Conservation (phyloP, 306 rosid species). For the Gleditsia sinensis region DNA sequence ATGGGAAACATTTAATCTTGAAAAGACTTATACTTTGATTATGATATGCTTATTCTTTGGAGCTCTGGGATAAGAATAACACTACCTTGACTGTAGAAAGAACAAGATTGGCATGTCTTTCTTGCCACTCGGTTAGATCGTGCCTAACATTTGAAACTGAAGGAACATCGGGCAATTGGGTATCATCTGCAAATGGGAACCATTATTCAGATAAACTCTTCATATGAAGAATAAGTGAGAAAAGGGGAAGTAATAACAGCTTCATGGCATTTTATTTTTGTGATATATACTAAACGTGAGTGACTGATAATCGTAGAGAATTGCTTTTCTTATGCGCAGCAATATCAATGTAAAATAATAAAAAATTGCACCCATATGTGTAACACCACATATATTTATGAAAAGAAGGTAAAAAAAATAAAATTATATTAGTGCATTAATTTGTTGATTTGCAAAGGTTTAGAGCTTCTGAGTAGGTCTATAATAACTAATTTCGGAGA, state of each 20-base stretch:
- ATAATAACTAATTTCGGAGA: neutral
- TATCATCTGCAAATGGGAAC: slow-evolving; percentile 57
- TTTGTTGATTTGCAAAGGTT: neutral
- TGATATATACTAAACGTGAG: too few species aligned
- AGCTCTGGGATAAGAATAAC: neutral
- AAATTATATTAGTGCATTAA: neutral
- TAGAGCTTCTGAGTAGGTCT: neutral
- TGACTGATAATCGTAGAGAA: too few species aligned
- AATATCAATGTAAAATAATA: too few species aligned
- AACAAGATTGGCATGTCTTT: slow-evolving; percentile 68
- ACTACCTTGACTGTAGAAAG: slow-evolving; percentile 67
- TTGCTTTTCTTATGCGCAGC: too few species aligned
- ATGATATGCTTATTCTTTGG: neutral
- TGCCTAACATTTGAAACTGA: slow-evolving; percentile 67
- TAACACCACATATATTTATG: too few species aligned
- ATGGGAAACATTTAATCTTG: neutral
- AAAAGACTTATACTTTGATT: neutral
- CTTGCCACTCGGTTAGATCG: slow-evolving; percentile 79
- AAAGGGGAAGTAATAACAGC: neutral
- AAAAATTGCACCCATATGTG: too few species aligned
- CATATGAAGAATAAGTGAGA: neutral
- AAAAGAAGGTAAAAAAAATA: too few species aligned
- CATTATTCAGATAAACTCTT: slow-evolving; percentile 21
- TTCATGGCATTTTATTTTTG: too few species aligned
- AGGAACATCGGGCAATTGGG: slow-evolving; percentile 50